Percentiles rank a stretch among this genome's conserved stretches.
phyloP scores from a whole-genome alignment of 2,329 filamentous ascomycete genomes.

The Stromatinia cepivora region DNA sequence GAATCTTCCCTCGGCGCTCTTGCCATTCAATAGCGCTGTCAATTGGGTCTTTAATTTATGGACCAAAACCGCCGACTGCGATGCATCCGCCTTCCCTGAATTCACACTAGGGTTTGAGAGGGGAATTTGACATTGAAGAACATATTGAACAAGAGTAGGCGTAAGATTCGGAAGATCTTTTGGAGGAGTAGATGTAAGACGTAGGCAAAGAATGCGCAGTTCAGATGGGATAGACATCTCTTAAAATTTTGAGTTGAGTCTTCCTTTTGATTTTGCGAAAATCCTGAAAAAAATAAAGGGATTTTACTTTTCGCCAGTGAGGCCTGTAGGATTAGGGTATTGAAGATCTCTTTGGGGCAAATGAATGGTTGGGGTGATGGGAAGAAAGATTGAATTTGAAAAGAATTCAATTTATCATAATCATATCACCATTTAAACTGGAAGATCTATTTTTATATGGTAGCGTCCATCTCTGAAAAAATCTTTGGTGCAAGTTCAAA shows the following conservation, averaged over 20 bases:
- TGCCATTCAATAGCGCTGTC: constrained; percentile 75
- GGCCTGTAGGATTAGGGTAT: not conserved
- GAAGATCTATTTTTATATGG: not conserved
- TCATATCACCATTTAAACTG: not conserved
- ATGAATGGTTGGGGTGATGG: not conserved
- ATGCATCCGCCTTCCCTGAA: constrained; percentile 58
- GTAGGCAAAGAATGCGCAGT: constrained; percentile 64
- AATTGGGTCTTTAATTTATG: constrained; percentile 82
- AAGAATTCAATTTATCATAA: not conserved
- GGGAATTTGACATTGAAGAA: constrained; percentile 57
- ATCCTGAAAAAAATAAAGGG: not conserved
- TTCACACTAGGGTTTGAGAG: constrained; percentile 64
- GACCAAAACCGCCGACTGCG: constrained; percentile 68
- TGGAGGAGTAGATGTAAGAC: constrained; percentile 70
- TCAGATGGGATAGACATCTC: constrained; percentile 51
- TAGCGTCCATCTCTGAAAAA: not conserved
- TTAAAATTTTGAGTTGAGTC: not conserved
- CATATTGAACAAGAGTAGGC: constrained; percentile 64
- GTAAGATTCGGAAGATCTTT: constrained; percentile 72
- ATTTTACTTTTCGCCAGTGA: not conserved
- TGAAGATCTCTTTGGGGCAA: not conserved
- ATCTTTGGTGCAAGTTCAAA: not conserved
- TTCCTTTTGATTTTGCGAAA: not conserved
- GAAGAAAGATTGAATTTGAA: not conserved
- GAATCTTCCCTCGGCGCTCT: constrained; percentile 72